Evolutionary conservation across 768 basidiomycete species (phyloP), one percentile per base, ranked within the genome.

Genomic region (Pisolithus tinctorius): DNA sequence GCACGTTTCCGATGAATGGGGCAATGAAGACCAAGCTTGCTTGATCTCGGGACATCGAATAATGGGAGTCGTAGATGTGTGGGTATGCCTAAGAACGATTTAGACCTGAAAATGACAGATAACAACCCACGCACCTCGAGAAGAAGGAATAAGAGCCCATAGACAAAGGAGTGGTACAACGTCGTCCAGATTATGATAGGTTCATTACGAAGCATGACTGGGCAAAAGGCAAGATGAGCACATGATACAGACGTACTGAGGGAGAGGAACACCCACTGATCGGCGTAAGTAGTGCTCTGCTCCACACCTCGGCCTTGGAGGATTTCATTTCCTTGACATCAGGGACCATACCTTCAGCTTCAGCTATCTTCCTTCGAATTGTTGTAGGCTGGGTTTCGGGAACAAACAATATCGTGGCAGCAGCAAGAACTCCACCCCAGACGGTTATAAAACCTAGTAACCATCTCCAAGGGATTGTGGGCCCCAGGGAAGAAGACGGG

Each of bases 131-230:
- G 16, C 6, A 58, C 63, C 55, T 64, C 63, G 6, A 64, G 63
- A 46, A 64, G 63, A 5, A 64, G 55, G 26, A 64, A 64, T 38
- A 64, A 54, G 26, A 64, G 61, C 4, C 63, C 63, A 37, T 55
- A 60, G 25, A 64, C 51, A 31, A 64, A 64, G 4, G 63, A 58
- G 26, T 64, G 63, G 47, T 62, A 64, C 20, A 20, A 20, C 20
- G 20, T 20, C 20, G 20, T 20, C 20, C 20, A 20, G 20, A 20
- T 20, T 20, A 20, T 20, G 20, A 20, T 20, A 20, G 20, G 20
- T 20, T 20, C 20, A 20, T 20, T 20, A 20, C 20, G 20, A 20
- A 20, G 20, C 20, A 20, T 20, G 20, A 20, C 20, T 20, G 20
- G 20, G 20, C 20, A 20, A 5, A 5, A 63, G 38, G 20, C 20